Conservation (phyloP, 331 rosid species). For the Arachis monticola region DNA sequence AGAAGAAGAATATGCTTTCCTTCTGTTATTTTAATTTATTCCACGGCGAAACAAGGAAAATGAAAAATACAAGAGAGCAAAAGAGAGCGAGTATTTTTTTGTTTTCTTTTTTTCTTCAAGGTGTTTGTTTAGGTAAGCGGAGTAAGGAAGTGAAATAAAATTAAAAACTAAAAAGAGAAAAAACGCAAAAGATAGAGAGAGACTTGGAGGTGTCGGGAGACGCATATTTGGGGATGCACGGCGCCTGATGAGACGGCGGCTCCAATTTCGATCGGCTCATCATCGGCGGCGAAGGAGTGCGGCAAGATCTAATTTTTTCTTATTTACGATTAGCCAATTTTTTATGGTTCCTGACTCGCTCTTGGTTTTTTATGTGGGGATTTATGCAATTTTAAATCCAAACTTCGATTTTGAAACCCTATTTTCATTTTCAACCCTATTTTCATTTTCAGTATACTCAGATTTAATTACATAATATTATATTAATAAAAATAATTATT, state of each 20-base stretch:
- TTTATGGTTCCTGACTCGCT: no score
- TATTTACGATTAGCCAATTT: no score
- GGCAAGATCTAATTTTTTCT: no score
- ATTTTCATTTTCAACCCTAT: no score
- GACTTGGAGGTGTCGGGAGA: constrained; percentile 41
- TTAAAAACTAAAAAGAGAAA: not conserved
- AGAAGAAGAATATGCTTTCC: constrained; percentile 23
- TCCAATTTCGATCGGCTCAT: constrained; percentile 49
- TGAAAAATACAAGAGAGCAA: constrained; percentile 3
- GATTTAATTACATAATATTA: no score
- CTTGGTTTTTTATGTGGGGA: no score
- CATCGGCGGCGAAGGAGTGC: no score
- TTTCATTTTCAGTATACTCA: no score
- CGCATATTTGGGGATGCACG: constrained; percentile 19
- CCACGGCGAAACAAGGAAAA: not conserved
- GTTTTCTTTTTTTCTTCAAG: not conserved
- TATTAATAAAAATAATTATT: no score
- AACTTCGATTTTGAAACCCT: no score
- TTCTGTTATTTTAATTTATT: constrained; percentile 13
- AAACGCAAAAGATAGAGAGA: constrained; percentile 33
- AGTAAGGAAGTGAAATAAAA: not conserved
- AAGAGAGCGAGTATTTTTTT: constrained; percentile 36
- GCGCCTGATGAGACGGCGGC: constrained; percentile 48
- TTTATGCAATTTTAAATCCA: no score
- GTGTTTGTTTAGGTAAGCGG: not conserved